These are phyloP conservation scores for Dothidotthia symphoricarpi DNA, from an alignment of 2,329 filamentous ascomycete species.

Conservation along the genomic window DNA sequence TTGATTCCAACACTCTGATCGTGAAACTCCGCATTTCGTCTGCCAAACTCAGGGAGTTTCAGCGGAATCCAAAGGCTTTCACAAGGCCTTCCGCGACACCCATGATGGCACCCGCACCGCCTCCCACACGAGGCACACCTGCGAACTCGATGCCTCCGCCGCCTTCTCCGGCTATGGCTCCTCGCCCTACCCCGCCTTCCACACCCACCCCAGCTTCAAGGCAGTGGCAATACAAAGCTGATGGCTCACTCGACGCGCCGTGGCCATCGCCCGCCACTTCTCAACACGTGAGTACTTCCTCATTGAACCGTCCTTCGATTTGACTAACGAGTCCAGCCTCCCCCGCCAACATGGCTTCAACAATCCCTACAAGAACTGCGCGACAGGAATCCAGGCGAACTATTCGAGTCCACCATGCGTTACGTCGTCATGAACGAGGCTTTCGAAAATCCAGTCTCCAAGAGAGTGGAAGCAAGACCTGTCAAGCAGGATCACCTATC, in stretches of 20 bases:
- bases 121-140: constrained; percentile 52
- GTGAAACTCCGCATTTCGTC: constrained; percentile 73
- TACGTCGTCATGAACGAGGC: constrained; percentile 73
- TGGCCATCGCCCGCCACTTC: constrained; percentile 60
- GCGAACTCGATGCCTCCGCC: constrained; percentile 58
- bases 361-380: constrained; percentile 70
- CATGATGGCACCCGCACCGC: constrained; percentile 47
- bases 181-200: constrained; percentile 32
- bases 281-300: constrained; percentile 57
- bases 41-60: constrained; percentile 67
- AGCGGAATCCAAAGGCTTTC: constrained; percentile 55
- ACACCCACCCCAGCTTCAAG: constrained; percentile 41
- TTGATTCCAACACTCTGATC: constrained; percentile 63
- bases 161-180: constrained; percentile 46
- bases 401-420: constrained; percentile 88
- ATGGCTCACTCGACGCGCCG: constrained; percentile 64
- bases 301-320: not conserved
- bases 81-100: constrained; percentile 45
- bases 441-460: constrained; percentile 52
- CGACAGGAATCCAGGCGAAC: constrained; percentile 70
- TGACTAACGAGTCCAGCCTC: constrained; percentile 59
- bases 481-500: constrained; percentile 53
- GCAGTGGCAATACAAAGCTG: constrained; percentile 37
- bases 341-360: constrained; percentile 82
- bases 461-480: constrained; percentile 49